These are phyloP conservation scores for Pseudonitzschia multistriata DNA, from an alignment of 108 stramenopile genomes.

Conservation along the genomic window DNA sequence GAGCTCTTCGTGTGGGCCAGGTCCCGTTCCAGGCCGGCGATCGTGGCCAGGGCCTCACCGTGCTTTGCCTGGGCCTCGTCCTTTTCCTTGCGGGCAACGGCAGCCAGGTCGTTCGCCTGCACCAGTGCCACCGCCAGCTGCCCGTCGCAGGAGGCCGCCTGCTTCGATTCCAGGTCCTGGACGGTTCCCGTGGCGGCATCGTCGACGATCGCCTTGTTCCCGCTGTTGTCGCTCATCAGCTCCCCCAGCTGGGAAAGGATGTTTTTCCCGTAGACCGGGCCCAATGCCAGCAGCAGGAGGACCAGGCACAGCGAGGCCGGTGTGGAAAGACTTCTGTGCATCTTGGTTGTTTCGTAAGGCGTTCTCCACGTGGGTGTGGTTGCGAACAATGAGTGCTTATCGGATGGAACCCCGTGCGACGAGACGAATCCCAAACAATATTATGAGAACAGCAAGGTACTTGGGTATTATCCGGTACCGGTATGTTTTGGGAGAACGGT, in stretches of 20 bases:
- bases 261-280: slow-evolving; percentile 1
- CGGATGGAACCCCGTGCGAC: no score
- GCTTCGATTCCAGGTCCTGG: background rate
- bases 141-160: slow-evolving; percentile 22
- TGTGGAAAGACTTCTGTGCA: background rate
- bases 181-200: slow-evolving; percentile 35
- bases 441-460: no score
- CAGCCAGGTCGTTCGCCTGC: slow-evolving; percentile 20
- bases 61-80: slow-evolving; percentile 15
- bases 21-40: background rate
- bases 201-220: background rate
- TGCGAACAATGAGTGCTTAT: background rate
- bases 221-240: background rate
- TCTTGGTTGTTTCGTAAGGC: background rate
- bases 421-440: no score
- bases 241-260: background rate
- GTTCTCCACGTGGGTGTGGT: no score
- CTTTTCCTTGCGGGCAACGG: slow-evolving; percentile 15
- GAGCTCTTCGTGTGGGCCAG: background rate
- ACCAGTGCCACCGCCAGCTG: slow-evolving; percentile 28
- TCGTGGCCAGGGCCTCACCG: background rate
- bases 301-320: background rate
- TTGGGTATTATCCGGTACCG: no score
- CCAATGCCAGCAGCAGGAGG: background rate
- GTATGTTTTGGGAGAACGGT: no score